Base-by-base conservation (phyloP, 176 grass and related monocot species). In the Avena atlantica region DNA sequence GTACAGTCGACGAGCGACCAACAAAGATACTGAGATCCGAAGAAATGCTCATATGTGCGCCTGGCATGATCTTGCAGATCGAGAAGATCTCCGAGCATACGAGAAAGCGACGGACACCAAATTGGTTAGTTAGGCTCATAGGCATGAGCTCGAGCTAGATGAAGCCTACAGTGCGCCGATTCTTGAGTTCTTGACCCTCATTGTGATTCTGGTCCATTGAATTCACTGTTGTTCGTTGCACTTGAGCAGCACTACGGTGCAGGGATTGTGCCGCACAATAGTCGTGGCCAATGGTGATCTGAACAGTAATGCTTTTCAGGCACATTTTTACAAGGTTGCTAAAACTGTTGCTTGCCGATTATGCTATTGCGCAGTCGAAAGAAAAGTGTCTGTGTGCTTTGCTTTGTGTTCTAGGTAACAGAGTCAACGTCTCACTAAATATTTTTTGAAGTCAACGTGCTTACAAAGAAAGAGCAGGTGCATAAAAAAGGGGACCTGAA, bases 61-160 rank as follows among this genome's bases (percentile, higher is more conserved):
- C 56, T 36, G 24, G 81, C 81, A 66, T 17, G 85, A 88, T 88
- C 37, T n/a, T n/a, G 85, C 25, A 45, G 88, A 52, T 62, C 7
- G 13, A 12, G 12, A 23, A 7, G 59, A 84, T 87, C n/a, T 55
- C 19, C 2, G 20, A 51, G 52, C 80, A 42, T 69, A 91, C 81
- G 76, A 53, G 85, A 85, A 21, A 76, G 60, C 40, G 85, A 87
- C 20, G 66, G 80, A 20, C 85, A 90, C 80, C 19, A 66, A 57
- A n/a, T n/a, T n/a, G n/a, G n/a, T 48, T 34, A 31, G 37, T 40
- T 57, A 19, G 8, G n/a, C n/a, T n/a, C n/a, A 70, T 40, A 9
- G 16, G 31, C 58, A 60, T 25, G 25, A 25, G 25, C 25, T 25
- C 25, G 25, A 25, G 25, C 1, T 25, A 25, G 25, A 25, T 25